phyloP scores from a whole-genome alignment of 345 rosid species.

The Populus simonii region DNA sequence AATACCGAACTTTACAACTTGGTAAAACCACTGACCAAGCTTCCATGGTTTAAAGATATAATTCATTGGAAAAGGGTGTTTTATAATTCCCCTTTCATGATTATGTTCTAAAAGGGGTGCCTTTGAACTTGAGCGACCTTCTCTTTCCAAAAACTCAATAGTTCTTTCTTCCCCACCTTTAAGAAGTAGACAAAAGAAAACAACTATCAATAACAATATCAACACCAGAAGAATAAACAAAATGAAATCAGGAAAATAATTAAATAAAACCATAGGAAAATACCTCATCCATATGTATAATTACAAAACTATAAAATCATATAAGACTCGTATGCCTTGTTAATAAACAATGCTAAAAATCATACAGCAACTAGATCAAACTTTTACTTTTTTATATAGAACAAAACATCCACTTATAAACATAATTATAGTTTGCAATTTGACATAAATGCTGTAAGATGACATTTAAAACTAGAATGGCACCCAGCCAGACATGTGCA shows the following conservation, averaged over 20 bases:
- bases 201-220: constrained; percentile 5
- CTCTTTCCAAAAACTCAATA: constrained; percentile 84
- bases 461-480: neutral
- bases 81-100: constrained; percentile 57
- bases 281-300: neutral
- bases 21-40: constrained; percentile 95
- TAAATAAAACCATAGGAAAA: neutral
- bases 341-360: neutral
- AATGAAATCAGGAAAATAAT: neutral
- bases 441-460: neutral
- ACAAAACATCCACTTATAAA: neutral
- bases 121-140: constrained; percentile 61
- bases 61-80: constrained; percentile 93
- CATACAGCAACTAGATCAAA: neutral
- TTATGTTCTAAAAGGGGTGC: constrained; percentile 60
- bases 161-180: constrained; percentile 93
- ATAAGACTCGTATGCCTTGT: neutral
- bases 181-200: constrained; percentile 7
- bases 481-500: neutral
- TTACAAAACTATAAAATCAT: neutral
- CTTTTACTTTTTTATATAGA: neutral
- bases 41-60: constrained; percentile 75
- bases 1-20: constrained; percentile 91
- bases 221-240: neutral
- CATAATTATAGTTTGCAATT: neutral